phyloP scores from a whole-genome alignment of 495 filamentous ascomycete genomes.

The Terfezia claveryi region DNA sequence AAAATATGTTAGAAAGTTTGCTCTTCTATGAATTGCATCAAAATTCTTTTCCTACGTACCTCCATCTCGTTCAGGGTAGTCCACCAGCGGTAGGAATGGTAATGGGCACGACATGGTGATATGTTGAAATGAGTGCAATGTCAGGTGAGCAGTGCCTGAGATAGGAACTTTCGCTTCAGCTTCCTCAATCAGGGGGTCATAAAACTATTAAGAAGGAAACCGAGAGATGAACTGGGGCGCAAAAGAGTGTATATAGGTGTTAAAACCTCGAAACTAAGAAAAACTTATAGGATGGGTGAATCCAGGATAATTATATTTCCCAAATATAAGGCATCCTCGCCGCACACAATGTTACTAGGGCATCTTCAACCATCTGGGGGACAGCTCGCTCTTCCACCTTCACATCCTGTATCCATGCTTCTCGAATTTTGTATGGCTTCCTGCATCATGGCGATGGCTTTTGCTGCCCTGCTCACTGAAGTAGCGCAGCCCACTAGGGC shows the following conservation, averaged over 20 bases:
- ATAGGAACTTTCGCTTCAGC: background rate
- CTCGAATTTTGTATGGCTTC: background rate
- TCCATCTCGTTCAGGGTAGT: conserved; percentile 38
- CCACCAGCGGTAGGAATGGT: conserved; percentile 39
- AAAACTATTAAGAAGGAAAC: background rate
- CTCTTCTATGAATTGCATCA: background rate
- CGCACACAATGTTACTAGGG: background rate
- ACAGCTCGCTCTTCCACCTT: background rate
- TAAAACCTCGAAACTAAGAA: background rate
- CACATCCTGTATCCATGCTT: background rate
- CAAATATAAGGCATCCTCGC: background rate
- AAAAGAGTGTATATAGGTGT: background rate
- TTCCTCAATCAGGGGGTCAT: background rate
- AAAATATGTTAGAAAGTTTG: background rate
- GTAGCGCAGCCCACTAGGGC: too few relatives aligned
- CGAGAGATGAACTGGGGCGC: background rate
- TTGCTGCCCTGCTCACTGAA: too few relatives aligned
- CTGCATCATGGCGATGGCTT: background rate
- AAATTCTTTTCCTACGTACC: conserved; percentile 33
- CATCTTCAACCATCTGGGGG: background rate
- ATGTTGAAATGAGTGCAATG: background rate
- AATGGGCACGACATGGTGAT: conserved; percentile 27
- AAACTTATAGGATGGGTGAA: background rate
- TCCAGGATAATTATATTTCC: background rate
- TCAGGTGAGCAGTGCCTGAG: background rate